phyloP scores from a whole-genome alignment of 2,329 filamentous ascomycete species.

The Chaetomium strumarium region DNA sequence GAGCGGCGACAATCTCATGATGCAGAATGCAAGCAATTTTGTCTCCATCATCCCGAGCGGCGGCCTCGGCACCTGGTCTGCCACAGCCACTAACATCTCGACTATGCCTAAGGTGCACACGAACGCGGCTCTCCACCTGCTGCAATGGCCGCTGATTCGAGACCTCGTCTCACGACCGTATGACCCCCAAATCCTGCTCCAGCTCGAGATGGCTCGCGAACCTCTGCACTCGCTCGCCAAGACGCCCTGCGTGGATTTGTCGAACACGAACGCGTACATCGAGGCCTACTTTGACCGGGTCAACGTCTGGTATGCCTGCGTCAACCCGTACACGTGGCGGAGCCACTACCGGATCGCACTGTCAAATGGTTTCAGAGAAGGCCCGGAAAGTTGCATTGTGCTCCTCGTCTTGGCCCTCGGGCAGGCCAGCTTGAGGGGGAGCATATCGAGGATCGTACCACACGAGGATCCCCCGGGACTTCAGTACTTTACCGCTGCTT shows the following conservation, averaged over 20 bases:
- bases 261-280: slow-evolving; percentile 68
- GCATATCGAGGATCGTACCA: slow-evolving; percentile 65
- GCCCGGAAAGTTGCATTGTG: slow-evolving; percentile 76
- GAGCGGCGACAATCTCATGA: slow-evolving; percentile 51
- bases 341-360: slow-evolving; percentile 70
- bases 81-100: slow-evolving; percentile 60
- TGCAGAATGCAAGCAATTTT: slow-evolving; percentile 41
- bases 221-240: slow-evolving; percentile 64
- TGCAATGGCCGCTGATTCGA: slow-evolving; percentile 76
- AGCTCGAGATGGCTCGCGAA: slow-evolving; percentile 73
- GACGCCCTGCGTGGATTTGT: slow-evolving; percentile 62
- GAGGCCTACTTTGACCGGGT: slow-evolving; percentile 76
- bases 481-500: slow-evolving; percentile 75
- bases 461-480: slow-evolving; percentile 68
- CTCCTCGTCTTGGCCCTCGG: slow-evolving; percentile 72
- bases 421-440: slow-evolving; percentile 67
- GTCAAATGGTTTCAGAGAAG: slow-evolving; percentile 69
- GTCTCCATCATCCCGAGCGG: slow-evolving; percentile 53
- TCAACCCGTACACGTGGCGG: slow-evolving; percentile 76
- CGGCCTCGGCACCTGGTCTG: slow-evolving; percentile 66
- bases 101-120: slow-evolving; percentile 83
- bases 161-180: slow-evolving; percentile 72
- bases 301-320: slow-evolving; percentile 80
- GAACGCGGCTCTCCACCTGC: slow-evolving; percentile 69
- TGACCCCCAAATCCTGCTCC: slow-evolving; percentile 73